phyloP scores from a whole-genome alignment of 352 stramenopile genomes.

The Globisporangium orthogonon region DNA sequence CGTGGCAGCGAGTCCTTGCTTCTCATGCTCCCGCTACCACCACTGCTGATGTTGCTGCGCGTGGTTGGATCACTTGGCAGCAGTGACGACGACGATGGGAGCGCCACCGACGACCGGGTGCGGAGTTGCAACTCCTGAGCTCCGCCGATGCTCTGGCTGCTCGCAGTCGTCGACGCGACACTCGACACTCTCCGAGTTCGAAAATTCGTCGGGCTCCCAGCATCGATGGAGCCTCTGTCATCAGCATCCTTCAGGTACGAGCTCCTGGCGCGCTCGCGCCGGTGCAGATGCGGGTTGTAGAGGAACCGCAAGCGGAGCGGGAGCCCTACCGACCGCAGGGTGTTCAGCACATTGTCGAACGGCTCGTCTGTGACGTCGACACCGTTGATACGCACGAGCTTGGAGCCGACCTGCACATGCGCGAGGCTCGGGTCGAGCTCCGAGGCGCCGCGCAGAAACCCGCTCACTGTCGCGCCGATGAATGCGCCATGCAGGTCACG shows the following conservation, averaged over 20 bases:
- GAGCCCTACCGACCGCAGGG: conserved; percentile 37
- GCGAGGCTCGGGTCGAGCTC: conserved; percentile 56
- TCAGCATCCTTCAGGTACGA: conserved; percentile 14
- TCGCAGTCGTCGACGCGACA: neutral
- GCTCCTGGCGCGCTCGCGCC: conserved; percentile 17
- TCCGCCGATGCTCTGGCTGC: conserved; percentile 1
- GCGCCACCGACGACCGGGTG: conserved; percentile 5
- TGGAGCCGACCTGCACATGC: conserved; percentile 50
- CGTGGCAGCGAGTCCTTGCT: conserved; percentile 13
- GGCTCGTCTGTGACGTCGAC: conserved; percentile 44
- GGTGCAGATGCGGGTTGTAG: conserved; percentile 48
- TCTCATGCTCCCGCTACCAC: neutral
- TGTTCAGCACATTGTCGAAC: conserved; percentile 58
- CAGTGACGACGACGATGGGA: neutral
- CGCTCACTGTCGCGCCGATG: conserved; percentile 61
- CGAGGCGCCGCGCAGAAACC: conserved; percentile 50
- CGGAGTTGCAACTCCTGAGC: conserved; percentile 1
- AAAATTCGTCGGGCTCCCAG: conserved; percentile 15
- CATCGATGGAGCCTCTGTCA: conserved; percentile 8
- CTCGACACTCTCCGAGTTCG: conserved; percentile 7
- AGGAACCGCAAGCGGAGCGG: conserved; percentile 62
- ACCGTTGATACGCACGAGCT: conserved; percentile 70
- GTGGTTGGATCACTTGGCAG: neutral
- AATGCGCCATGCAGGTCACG: conserved; percentile 55
- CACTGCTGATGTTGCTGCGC: neutral